These are phyloP conservation scores for Dalechampia spathulata DNA, from an alignment of 441 rosid genomes.

Conservation along the genomic window DNA sequence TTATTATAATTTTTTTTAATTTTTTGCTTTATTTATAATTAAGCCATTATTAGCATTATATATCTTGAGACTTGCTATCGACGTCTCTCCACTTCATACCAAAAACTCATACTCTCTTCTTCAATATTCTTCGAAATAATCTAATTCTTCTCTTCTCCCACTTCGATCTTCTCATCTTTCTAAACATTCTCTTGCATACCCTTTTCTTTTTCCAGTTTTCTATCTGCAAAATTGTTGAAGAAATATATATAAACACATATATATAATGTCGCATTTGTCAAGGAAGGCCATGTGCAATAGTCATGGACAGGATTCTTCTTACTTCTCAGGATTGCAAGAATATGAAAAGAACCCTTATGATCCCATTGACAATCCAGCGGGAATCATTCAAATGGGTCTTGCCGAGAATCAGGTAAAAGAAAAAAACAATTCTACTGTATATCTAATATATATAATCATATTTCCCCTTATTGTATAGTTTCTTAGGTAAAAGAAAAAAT, in stretches of 20 bases:
- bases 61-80: not conserved
- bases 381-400: slow-evolving; percentile 96
- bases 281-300: slow-evolving; percentile 65
- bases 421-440: no score
- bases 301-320: slow-evolving; percentile 92
- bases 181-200: no score
- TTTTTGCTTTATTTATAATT: not conserved
- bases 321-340: slow-evolving; percentile 89
- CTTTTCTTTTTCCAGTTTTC: no score
- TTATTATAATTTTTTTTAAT: not conserved
- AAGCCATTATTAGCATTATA: slow-evolving; percentile 24
- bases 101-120: not conserved
- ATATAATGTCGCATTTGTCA: slow-evolving; percentile 60
- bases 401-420: slow-evolving; percentile 88
- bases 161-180: no score
- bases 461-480: no score
- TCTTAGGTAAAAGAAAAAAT: no score
- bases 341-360: slow-evolving; percentile 89
- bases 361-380: slow-evolving; percentile 51
- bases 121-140: not conserved
- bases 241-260: no score
- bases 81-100: slow-evolving; percentile 16
- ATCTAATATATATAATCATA: no score
- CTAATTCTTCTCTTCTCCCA: no score
- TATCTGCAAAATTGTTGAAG: no score